phyloP scores from a whole-genome alignment of 2,329 filamentous ascomycete genomes.

The Trichoderma simmonsii region DNA sequence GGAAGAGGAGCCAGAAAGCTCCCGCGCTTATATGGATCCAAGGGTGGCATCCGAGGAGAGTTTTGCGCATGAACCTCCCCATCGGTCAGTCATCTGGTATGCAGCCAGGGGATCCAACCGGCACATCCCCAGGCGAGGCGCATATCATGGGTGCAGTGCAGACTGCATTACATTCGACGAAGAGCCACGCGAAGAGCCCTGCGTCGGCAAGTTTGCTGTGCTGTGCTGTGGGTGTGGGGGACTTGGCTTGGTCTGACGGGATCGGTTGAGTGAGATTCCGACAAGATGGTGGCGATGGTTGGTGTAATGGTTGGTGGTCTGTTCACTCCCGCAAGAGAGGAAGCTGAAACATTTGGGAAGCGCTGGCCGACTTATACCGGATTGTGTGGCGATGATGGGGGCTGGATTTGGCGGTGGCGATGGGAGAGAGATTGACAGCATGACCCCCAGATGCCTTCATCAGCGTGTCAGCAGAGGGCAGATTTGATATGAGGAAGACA shows the following conservation, averaged over 20 bases:
- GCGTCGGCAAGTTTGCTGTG: neutral
- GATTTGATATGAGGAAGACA: neutral
- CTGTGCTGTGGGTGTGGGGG: neutral
- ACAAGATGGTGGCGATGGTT: neutral
- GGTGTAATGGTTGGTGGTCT: constrained; percentile 12
- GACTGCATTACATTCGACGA: constrained; percentile 10
- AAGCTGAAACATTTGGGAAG: neutral
- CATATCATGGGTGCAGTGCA: constrained; percentile 20
- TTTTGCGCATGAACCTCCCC: neutral
- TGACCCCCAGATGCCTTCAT: neutral
- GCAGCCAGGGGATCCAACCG: neutral
- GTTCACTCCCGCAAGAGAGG: constrained; percentile 6
- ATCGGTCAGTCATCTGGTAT: neutral
- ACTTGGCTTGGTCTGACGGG: neutral
- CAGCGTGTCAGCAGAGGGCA: neutral
- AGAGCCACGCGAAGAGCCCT: neutral
- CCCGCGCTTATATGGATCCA: neutral
- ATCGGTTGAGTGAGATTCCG: constrained; percentile 1
- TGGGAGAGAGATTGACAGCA: neutral
- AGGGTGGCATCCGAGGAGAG: neutral
- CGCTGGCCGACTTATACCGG: neutral
- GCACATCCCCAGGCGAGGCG: neutral
- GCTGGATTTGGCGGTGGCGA: neutral
- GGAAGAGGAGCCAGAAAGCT: neutral
- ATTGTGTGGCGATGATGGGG: neutral